Evolutionary conservation across 352 stramenopile genomes (phyloP), one percentile per base, ranked within the genome.

Genomic region (Hyaloperonospora brassicae): DNA sequence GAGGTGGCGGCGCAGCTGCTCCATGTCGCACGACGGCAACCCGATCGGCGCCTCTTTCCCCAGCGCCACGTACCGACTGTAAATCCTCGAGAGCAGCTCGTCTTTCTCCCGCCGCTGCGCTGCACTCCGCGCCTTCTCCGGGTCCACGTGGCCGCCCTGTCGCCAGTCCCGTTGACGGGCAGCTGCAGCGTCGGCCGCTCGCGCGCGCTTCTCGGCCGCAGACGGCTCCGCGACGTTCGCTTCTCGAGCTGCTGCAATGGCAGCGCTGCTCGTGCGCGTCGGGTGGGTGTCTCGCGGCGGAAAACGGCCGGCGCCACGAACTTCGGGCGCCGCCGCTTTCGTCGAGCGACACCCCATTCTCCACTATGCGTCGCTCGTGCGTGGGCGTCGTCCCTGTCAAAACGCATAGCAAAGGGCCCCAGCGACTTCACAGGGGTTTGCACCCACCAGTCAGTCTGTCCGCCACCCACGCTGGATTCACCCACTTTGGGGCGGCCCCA

Each of bases 41-140:
- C 84, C 84, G 48, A 95, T 92, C 12, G 84, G 83, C 49, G 81
- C 71, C 35, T 95, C 84, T 41, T 81, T 75, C 5, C 81, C 80
- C 50, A 91, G 62, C 43, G 56, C 71, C n/a, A 70, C 72, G 68
- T 95, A 95, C 30, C 72, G 58, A 55, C 86, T 88, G 57, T 82
- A 80, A 50, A 95, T 83, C 52, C 68, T 84, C n/a, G 79, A 83
- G 4, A 95, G 60, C 12, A 95, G 65, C 17, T 93, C 84, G 46
- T 93, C 84, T 57, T 93, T 93, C 41, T 89, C 73, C 27, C 83
- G 83, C 10, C 84, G 80, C 27, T 86, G 53, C 1, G 67, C 67
- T 43, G 93, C 66, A 13, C 59, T 72, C 40, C 73, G 76, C 48
- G 78, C 78, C 56, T 91, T 90, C 21, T 82, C 69, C 2, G 76